phyloP scores from a whole-genome alignment of 345 rosid genomes.

The Eutrema heterophyllum region DNA sequence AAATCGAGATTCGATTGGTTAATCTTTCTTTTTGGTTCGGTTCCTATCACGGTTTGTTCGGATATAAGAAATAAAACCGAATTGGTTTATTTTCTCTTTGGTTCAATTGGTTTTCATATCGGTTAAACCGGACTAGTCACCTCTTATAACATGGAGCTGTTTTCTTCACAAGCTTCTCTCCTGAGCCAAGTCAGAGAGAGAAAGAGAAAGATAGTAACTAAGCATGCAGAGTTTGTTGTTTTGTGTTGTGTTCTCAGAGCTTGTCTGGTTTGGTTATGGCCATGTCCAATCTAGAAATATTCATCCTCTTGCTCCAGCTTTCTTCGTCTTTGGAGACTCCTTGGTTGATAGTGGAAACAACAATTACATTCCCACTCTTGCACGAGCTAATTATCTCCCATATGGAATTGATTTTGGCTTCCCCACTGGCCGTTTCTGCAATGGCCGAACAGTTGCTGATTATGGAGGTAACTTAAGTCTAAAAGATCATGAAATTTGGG shows the following conservation, averaged over 20 bases:
- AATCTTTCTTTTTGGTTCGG: too few relatives aligned
- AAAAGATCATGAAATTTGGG: not conserved
- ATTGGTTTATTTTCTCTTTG: not conserved
- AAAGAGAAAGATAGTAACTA: not conserved
- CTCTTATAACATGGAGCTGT: not conserved
- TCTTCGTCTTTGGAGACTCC: constrained; percentile 38
- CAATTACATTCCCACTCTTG: constrained; percentile 34
- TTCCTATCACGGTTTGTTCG: not conserved
- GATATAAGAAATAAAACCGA: not conserved
- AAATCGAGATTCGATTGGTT: not conserved
- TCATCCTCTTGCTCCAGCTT: constrained; percentile 33
- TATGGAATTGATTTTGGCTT: constrained; percentile 44
- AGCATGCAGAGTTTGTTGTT: constrained; percentile 21
- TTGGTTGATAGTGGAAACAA: constrained; percentile 39
- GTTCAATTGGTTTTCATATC: not conserved
- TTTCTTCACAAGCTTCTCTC: constrained; percentile 4
- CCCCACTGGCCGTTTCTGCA: constrained; percentile 38
- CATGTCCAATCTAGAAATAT: constrained; percentile 10
- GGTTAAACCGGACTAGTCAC: not conserved
- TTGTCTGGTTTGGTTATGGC: constrained; percentile 19
- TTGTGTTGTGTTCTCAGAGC: constrained; percentile 8
- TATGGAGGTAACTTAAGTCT: constrained; percentile 20
- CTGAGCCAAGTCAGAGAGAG: not conserved
- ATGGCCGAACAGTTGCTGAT: constrained; percentile 36
- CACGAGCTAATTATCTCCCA: constrained; percentile 36